These are phyloP conservation scores for Aurifilum marmelostoma DNA, from an alignment of 2,329 filamentous ascomycete species.

Conservation along the genomic window DNA sequence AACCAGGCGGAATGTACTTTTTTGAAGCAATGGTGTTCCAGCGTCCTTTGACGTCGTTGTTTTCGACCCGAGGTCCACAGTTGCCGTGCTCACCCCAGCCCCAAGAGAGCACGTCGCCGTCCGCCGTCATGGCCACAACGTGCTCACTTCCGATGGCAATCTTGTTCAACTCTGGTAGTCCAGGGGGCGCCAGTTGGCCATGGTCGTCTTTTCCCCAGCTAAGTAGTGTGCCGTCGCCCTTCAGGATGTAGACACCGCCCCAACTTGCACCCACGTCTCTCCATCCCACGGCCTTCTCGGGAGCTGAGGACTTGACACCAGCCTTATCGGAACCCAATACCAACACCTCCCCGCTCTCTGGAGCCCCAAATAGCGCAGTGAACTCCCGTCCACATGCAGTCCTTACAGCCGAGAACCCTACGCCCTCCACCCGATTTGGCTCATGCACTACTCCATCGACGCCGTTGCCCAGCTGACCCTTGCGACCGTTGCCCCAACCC, in stretches of 20 bases:
- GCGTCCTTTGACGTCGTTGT: slow-evolving; percentile 68
- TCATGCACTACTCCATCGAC: slow-evolving; percentile 52
- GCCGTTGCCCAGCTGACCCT: slow-evolving; percentile 76
- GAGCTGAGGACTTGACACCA: slow-evolving; percentile 62
- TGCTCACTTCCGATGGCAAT: slow-evolving; percentile 93
- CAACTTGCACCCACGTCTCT: slow-evolving; percentile 76
- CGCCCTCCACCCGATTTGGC: slow-evolving; percentile 63
- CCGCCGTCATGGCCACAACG: slow-evolving; percentile 69
- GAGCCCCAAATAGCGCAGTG: slow-evolving; percentile 69
- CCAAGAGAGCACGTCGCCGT: slow-evolving; percentile 77
- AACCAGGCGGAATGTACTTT: slow-evolving; percentile 54
- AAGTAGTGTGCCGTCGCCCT: slow-evolving; percentile 59
- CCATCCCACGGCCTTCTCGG: slow-evolving; percentile 59
- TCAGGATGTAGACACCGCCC: slow-evolving; percentile 77
- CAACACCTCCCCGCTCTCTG: slow-evolving; percentile 59
- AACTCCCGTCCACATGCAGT: slow-evolving; percentile 85
- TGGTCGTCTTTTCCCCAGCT: slow-evolving; percentile 88
- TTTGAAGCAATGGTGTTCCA: slow-evolving; percentile 69
- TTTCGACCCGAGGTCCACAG: slow-evolving; percentile 71
- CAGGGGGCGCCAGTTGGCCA: slow-evolving; percentile 72
- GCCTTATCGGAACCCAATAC: slow-evolving; percentile 80
- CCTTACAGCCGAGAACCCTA: slow-evolving; percentile 64
- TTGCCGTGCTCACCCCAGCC: slow-evolving; percentile 99
- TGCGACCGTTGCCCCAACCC: slow-evolving; percentile 86
- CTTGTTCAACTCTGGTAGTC: slow-evolving; percentile 59